phyloP scores from a whole-genome alignment of 2,329 filamentous ascomycete species.

The Fusarium staphyleae region DNA sequence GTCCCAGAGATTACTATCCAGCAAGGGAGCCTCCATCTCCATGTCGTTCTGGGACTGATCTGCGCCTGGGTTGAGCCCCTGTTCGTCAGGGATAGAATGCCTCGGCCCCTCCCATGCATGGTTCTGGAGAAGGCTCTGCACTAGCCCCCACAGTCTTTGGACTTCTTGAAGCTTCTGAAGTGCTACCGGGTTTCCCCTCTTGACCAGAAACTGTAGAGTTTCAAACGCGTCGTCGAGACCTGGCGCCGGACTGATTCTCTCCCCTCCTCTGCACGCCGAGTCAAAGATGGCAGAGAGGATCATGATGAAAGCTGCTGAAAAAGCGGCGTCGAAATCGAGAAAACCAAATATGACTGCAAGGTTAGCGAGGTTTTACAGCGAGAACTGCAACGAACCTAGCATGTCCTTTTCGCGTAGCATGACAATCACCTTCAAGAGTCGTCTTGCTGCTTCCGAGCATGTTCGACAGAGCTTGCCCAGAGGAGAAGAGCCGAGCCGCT shows the following conservation, averaged over 20 bases:
- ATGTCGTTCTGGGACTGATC: not conserved
- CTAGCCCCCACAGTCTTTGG: not conserved
- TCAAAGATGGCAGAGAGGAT: constrained; percentile 17
- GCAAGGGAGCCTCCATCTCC: not conserved
- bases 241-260: constrained; percentile 15
- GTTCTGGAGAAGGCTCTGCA: not conserved
- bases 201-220: constrained; percentile 21
- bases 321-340: constrained; percentile 15
- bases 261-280: constrained; percentile 1
- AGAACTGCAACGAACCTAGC: constrained; percentile 1
- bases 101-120: too few species aligned
- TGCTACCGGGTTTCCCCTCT: constrained; percentile 13
- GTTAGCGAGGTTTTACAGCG: not conserved
- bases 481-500: too few species aligned
- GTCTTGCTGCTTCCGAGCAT: too few species aligned
- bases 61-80: not conserved
- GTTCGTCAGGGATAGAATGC: not conserved
- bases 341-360: constrained; percentile 8
- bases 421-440: too few species aligned
- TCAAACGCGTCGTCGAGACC: constrained; percentile 21
- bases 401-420: too few species aligned
- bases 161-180: constrained; percentile 5
- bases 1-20: not conserved
- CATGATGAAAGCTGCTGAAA: constrained; percentile 21
- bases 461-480: too few species aligned